Conservation (phyloP, 2,329 filamentous ascomycete genomes). For the Elsinoe ampelina region DNA sequence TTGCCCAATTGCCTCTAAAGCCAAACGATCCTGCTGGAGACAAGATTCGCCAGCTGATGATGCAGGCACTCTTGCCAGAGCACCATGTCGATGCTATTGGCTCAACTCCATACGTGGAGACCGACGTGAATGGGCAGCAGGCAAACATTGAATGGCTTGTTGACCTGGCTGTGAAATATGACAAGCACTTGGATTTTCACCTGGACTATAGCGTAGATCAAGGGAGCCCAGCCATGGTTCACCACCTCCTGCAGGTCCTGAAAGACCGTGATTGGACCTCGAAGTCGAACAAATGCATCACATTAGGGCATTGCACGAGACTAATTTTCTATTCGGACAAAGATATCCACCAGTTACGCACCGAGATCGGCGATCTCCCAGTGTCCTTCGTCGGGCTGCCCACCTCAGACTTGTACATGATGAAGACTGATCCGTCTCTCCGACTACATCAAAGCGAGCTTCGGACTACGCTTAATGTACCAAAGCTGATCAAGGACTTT, state of each 20-base stretch:
- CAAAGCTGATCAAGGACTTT: slow-evolving; percentile 50
- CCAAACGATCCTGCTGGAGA: slow-evolving; percentile 37
- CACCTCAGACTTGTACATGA: slow-evolving; percentile 65
- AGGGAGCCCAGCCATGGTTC: slow-evolving; percentile 42
- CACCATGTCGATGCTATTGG: slow-evolving; percentile 51
- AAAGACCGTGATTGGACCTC: slow-evolving; percentile 42
- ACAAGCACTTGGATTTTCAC: slow-evolving; percentile 59
- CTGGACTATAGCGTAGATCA: slow-evolving; percentile 59
- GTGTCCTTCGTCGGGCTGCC: slow-evolving; percentile 61
- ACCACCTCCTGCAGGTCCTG: slow-evolving; percentile 45
- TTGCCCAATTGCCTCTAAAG: slow-evolving; percentile 62
- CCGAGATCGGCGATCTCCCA: slow-evolving; percentile 45
- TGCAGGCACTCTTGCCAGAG: slow-evolving; percentile 32
- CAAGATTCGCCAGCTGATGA: slow-evolving; percentile 44
- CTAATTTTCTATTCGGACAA: slow-evolving; percentile 46
- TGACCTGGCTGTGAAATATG: slow-evolving; percentile 40
- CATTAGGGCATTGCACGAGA: slow-evolving; percentile 60
- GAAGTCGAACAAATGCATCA: slow-evolving; percentile 41
- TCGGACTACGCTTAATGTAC: slow-evolving; percentile 54
- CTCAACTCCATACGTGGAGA: slow-evolving; percentile 62
- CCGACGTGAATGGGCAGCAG: slow-evolving; percentile 37
- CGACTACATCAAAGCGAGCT: slow-evolving; percentile 23
- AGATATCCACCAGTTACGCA: slow-evolving; percentile 43
- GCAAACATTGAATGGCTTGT: slow-evolving; percentile 57
- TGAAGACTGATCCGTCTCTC: slow-evolving; percentile 35